Conservation (phyloP, 1,139 yeast species). For the Diutina mesorugosa region DNA sequence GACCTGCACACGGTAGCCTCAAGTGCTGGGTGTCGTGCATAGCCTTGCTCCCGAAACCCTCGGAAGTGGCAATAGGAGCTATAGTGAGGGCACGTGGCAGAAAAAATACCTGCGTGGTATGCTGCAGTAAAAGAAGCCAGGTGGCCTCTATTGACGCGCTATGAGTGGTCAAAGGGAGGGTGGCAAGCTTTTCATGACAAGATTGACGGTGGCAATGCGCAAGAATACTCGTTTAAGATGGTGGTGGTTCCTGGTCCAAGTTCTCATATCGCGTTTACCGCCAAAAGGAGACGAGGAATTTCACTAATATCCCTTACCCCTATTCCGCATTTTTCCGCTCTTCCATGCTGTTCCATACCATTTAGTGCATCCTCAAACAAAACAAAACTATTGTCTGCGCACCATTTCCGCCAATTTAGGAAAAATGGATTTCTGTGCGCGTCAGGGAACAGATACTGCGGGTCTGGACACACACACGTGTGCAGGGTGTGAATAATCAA, state of each 20-base stretch:
- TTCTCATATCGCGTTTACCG: too few relatives aligned
- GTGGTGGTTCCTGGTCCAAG: too few relatives aligned
- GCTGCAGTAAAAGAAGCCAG: background rate
- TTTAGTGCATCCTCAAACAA: background rate
- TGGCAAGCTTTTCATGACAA: background rate
- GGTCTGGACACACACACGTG: background rate
- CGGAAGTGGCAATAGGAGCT: background rate
- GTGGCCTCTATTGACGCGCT: background rate
- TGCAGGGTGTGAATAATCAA: background rate
- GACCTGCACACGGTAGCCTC: background rate
- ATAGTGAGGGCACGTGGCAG: background rate
- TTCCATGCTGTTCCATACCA: background rate
- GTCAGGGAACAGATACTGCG: background rate
- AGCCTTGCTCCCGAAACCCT: background rate
- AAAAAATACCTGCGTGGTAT: background rate
- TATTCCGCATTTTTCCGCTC: background rate
- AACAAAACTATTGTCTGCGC: background rate
- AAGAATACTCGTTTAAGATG: too few relatives aligned
- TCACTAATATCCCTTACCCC: background rate
- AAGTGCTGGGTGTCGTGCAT: background rate
- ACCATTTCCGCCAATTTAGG: background rate
- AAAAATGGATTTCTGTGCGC: background rate
- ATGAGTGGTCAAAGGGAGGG: background rate
- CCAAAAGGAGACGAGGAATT: too few relatives aligned
- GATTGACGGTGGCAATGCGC: too few relatives aligned